Evolutionary conservation across 2,329 filamentous ascomycete genomes (phyloP).

Genomic region (Aspergillus uvarum): DNA sequence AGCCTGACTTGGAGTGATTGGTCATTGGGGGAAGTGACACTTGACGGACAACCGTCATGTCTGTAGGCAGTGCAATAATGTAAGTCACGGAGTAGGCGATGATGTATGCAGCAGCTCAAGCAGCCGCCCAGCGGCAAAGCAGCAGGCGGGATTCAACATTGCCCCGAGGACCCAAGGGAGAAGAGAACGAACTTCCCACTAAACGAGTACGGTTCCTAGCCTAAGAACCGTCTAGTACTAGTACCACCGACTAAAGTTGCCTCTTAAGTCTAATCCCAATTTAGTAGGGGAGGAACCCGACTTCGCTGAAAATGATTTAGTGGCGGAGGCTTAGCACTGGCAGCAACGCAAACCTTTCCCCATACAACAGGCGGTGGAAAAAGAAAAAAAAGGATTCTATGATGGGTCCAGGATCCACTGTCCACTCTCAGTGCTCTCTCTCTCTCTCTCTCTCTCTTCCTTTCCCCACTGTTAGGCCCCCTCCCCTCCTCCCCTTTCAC

Average conservation of each 20-base stretch:
- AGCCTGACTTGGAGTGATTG: too few species aligned
- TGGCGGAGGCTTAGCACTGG: conserved; percentile 24
- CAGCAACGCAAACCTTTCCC: conserved; percentile 12
- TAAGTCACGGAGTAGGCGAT: too few species aligned
- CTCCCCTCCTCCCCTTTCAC: conserved; percentile 1
- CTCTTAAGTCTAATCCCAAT: conserved; percentile 1
- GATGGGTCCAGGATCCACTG: background rate
- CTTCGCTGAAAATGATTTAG: background rate
- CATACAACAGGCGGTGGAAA: background rate
- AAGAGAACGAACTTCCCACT: background rate
- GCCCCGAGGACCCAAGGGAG: background rate
- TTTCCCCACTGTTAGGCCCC: background rate
- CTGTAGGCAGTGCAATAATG: background rate
- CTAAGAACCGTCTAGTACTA: background rate
- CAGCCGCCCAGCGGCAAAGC: background rate
- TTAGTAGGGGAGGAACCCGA: background rate
- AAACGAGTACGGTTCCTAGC: background rate
- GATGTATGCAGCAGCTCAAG: background rate
- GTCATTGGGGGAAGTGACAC: too few species aligned
- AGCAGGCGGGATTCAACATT: too few species aligned
- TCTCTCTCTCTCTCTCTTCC: too few species aligned
- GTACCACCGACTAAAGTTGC: background rate
- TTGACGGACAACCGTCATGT: background rate
- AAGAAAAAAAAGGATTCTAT: too few species aligned
- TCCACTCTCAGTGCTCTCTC: background rate